A percentile compares a stretch with the other conserved stretches of the same genome.
Conservation (phyloP, 768 basidiomycete genomes). For the Tulasnella sp. region DNA sequence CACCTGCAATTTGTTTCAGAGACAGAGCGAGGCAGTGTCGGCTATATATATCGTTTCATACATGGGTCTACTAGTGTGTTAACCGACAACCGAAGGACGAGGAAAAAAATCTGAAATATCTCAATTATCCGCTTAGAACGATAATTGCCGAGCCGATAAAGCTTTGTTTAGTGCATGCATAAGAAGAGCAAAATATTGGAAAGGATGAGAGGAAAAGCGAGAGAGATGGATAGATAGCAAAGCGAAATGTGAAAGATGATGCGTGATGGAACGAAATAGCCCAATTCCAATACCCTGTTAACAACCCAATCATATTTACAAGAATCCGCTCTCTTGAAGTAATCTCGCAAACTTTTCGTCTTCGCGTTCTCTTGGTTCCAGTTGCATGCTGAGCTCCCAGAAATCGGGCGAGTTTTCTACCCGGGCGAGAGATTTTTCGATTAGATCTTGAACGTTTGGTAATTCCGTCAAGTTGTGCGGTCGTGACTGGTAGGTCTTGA, state of each 20-base stretch:
- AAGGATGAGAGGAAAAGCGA: not conserved
- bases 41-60: not conserved
- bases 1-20: not conserved
- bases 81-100: not conserved
- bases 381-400: slow-evolving; percentile 77
- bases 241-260: not conserved
- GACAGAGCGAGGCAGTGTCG: not conserved
- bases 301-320: slow-evolving; percentile 34
- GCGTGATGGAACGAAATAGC: not conserved
- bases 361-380: slow-evolving; percentile 90
- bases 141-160: not conserved
- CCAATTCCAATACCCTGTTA: not conserved
- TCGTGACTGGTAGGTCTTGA: slow-evolving; percentile 89
- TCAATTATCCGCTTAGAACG: not conserved
- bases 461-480: slow-evolving; percentile 78
- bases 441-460: slow-evolving; percentile 57
- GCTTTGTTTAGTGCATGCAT: not conserved
- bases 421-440: slow-evolving; percentile 69
- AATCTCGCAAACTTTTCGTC: slow-evolving; percentile 93
- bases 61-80: not conserved
- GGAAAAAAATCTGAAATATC: not conserved
- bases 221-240: not conserved
- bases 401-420: slow-evolving; percentile 54
- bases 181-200: not conserved
- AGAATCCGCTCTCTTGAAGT: slow-evolving; percentile 80